These are phyloP conservation scores for Suhomyces tanzawaensis DNA, from an alignment of 805 yeast genomes.

Conservation along the genomic window DNA sequence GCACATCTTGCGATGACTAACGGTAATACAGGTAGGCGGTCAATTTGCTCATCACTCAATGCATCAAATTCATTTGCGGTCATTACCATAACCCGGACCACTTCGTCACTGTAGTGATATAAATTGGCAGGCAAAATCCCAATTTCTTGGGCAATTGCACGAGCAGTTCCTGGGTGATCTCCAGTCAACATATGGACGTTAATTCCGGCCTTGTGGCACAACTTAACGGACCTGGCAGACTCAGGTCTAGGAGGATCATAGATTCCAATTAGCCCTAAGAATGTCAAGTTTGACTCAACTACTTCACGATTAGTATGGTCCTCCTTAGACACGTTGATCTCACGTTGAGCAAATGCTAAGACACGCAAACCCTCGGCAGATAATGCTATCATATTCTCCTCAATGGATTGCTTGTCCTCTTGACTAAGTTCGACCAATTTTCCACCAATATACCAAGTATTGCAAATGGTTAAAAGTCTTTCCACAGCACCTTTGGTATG, in stretches of 20 bases:
- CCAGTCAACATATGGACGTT: slow-evolving; percentile 37
- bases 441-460: slow-evolving; percentile 16
- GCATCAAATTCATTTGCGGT: slow-evolving; percentile 71
- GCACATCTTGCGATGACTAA: slow-evolving; percentile 81
- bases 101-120: slow-evolving; percentile 32
- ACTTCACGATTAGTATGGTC: slow-evolving; percentile 14
- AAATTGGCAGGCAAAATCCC: slow-evolving; percentile 42
- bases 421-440: slow-evolving; percentile 17
- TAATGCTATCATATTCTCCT: slow-evolving; percentile 25
- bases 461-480: slow-evolving; percentile 24
- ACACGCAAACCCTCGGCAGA: slow-evolving; percentile 32
- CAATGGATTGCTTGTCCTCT: slow-evolving; percentile 18
- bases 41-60: slow-evolving; percentile 59
- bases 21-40: slow-evolving; percentile 61
- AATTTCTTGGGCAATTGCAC: slow-evolving; percentile 36
- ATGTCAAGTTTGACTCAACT: slow-evolving; percentile 23
- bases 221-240: slow-evolving; percentile 24
- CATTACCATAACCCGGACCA: slow-evolving; percentile 59
- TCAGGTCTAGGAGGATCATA: slow-evolving; percentile 38
- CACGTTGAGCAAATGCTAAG: slow-evolving; percentile 29
- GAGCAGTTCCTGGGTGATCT: slow-evolving; percentile 35
- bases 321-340: slow-evolving; percentile 13
- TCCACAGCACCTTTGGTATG: slow-evolving; percentile 37
- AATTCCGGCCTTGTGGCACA: slow-evolving; percentile 34
- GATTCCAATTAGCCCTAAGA: slow-evolving; percentile 32